Percentiles rank a stretch among this genome's conserved stretches.
These are phyloP conservation scores for Colletotrichum sp. DNA, from an alignment of 2,329 filamentous ascomycete genomes.

Conservation along the genomic window DNA sequence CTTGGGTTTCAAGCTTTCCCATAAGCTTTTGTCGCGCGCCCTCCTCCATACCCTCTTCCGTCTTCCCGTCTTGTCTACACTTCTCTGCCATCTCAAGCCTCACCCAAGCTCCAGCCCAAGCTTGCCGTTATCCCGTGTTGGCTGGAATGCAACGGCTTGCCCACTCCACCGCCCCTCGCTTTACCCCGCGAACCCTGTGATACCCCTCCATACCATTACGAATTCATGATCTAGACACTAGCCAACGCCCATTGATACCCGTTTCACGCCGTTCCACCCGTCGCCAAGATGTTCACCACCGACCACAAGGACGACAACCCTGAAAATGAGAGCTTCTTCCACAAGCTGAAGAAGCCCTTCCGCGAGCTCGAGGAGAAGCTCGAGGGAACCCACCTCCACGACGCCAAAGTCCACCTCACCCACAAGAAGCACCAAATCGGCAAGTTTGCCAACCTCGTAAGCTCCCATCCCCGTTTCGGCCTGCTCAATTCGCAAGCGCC, in stretches of 20 bases:
- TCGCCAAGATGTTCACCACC: constrained; percentile 13
- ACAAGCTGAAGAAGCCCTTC: constrained; percentile 56
- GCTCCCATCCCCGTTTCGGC: constrained; percentile 17
- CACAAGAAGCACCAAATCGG: constrained; percentile 71
- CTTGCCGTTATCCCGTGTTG: not conserved
- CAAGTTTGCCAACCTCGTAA: constrained; percentile 66
- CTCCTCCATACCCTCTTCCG: not conserved
- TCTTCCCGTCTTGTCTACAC: constrained; percentile 5
- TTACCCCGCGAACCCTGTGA: constrained; percentile 1
- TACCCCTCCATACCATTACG: not conserved
- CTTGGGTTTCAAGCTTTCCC: constrained; percentile 7
- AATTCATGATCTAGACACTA: not conserved
- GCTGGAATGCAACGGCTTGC: not conserved
- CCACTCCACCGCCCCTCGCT: not conserved
- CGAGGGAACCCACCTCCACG: constrained; percentile 57
- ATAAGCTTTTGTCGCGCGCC: constrained; percentile 7
- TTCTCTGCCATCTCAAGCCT: not conserved
- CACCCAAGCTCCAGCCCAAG: not conserved
- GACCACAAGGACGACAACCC: constrained; percentile 23
- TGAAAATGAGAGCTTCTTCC: constrained; percentile 38
- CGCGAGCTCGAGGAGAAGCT: constrained; percentile 57
- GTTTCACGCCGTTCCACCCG: not conserved
- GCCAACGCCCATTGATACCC: not conserved
- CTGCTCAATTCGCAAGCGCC: not conserved
- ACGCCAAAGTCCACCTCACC: constrained; percentile 60